phyloP scores from a whole-genome alignment of 768 basidiomycete genomes.

The Lactarius akahatsu region DNA sequence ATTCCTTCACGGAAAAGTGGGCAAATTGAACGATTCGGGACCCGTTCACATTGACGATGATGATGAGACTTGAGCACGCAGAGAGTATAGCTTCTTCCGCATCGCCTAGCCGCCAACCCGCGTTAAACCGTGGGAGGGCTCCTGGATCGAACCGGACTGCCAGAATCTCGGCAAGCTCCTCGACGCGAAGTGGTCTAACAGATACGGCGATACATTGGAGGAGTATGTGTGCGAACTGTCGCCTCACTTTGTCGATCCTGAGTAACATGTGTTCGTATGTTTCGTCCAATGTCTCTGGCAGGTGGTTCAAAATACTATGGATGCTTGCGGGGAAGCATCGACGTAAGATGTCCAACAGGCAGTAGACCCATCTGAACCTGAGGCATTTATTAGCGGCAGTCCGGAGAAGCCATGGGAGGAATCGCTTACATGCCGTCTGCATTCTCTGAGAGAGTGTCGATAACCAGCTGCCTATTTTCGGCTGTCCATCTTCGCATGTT shows the following conservation, averaged over 20 bases:
- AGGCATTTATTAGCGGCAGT: background rate
- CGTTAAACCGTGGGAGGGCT: background rate
- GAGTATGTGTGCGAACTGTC: conserved; percentile 1
- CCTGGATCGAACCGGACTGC: background rate
- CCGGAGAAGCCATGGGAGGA: background rate
- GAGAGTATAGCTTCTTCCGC: background rate
- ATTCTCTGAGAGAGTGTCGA: conserved; percentile 2
- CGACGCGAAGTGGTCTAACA: conserved; percentile 8
- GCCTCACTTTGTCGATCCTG: background rate
- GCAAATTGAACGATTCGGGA: background rate
- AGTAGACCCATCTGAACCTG: conserved; percentile 16
- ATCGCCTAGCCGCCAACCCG: background rate
- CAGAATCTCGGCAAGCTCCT: background rate
- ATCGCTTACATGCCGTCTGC: background rate
- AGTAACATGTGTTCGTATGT: background rate
- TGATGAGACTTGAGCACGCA: background rate
- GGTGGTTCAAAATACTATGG: background rate
- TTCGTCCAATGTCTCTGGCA: conserved; percentile 6
- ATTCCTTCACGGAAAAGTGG: conserved; percentile 6
- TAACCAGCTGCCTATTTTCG: background rate
- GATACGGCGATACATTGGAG: conserved; percentile 8
- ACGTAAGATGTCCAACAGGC: conserved; percentile 13
- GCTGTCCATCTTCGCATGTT: conserved; percentile 6
- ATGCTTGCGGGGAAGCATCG: conserved; percentile 1
- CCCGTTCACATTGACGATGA: background rate